Evolutionary conservation across 1,284 basidiomycete species (phyloP).

Genomic region (Apiotrichum mycotoxinovorans): DNA sequence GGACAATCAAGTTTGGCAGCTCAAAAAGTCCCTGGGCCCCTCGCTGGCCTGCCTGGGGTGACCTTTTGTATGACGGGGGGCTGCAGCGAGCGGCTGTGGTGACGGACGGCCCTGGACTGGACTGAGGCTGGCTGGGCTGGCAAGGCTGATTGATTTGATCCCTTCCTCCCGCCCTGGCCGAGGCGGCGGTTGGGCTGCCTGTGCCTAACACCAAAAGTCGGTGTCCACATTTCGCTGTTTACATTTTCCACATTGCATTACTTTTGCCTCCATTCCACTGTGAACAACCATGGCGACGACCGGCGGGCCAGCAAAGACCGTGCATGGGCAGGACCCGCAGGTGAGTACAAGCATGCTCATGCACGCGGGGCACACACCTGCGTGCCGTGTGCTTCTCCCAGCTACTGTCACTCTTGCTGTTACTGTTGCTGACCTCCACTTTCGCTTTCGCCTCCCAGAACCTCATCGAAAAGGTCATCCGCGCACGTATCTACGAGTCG

Average conservation of each 20-base stretch:
- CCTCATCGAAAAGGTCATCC: conserved; percentile 93
- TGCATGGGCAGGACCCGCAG: conserved; percentile 94
- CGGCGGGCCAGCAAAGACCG: conserved; percentile 45
- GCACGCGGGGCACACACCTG: background rate
- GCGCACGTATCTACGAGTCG: conserved; percentile 93
- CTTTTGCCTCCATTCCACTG: background rate
- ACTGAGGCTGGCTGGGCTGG: no score
- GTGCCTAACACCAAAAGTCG: background rate
- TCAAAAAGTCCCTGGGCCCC: no score
- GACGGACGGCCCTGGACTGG: no score
- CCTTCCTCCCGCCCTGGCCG: no score
- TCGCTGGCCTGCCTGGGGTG: no score
- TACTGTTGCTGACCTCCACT: background rate
- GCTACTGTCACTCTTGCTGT: background rate
- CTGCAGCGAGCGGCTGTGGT: no score
- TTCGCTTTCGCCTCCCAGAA: conserved; percentile 57
- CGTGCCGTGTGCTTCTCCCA: background rate
- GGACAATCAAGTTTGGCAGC: no score
- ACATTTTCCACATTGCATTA: background rate
- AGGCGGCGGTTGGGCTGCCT: no score
- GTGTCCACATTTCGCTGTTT: background rate
- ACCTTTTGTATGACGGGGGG: no score
- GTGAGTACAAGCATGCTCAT: conserved; percentile 49
- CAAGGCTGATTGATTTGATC: no score
- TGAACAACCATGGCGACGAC: conserved; percentile 15